These are phyloP conservation scores for Dactylonectria estremocensis DNA, from an alignment of 2,329 filamentous ascomycete genomes.

Conservation along the genomic window DNA sequence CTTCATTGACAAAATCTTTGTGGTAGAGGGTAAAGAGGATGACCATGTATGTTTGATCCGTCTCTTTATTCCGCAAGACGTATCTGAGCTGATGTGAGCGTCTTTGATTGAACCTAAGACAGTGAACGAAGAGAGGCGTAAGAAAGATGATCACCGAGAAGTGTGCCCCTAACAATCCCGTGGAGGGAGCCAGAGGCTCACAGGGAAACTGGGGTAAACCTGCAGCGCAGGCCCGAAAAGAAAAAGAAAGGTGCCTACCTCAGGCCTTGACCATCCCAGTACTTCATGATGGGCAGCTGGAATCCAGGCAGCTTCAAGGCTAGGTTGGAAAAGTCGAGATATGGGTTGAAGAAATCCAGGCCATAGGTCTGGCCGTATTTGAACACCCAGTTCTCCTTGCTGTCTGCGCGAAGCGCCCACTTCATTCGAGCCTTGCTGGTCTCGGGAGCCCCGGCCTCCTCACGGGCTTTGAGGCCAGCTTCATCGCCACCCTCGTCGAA, in stretches of 20 bases:
- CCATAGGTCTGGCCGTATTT: constrained; percentile 67
- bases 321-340: constrained; percentile 86
- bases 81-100: constrained; percentile 92
- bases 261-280: constrained; percentile 85
- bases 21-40: constrained; percentile 85
- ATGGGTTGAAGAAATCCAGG: constrained; percentile 88
- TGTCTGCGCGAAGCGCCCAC: constrained; percentile 67
- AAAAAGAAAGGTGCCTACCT: constrained; percentile 67
- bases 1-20: constrained; percentile 74
- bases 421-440: constrained; percentile 70
- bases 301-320: constrained; percentile 81
- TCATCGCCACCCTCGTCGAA: constrained; percentile 79
- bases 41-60: constrained; percentile 83
- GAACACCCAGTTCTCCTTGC: constrained; percentile 69
- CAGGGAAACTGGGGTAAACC: constrained; percentile 25
- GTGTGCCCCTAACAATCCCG: constrained; percentile 1
- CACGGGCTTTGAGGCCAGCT: constrained; percentile 63
- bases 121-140: constrained; percentile 42
- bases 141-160: constrained; percentile 42
- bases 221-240: constrained; percentile 10
- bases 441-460: constrained; percentile 65
- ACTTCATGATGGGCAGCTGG: constrained; percentile 79
- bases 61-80: constrained; percentile 86
- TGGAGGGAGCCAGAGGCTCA: constrained; percentile 9
- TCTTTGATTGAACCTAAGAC: constrained; percentile 56